These are phyloP conservation scores for Orychophragmus violaceus DNA, from an alignment of 345 rosid genomes.

Conservation along the genomic window DNA sequence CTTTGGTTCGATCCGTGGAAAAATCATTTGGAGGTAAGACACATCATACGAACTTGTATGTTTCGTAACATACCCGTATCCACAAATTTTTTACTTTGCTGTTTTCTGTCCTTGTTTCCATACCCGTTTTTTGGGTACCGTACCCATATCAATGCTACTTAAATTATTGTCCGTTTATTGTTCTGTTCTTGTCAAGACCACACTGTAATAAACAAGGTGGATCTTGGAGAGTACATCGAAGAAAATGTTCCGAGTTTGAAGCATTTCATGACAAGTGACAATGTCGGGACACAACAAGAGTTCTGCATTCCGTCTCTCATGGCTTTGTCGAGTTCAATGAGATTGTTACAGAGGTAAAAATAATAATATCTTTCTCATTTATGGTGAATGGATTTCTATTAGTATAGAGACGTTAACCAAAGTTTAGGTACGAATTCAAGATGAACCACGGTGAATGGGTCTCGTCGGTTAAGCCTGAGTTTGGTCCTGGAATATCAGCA, in stretches of 20 bases:
- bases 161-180: too few species aligned
- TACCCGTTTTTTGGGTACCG: too few species aligned
- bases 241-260: slow-evolving; percentile 63
- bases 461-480: slow-evolving; percentile 50
- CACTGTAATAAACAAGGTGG: slow-evolving; percentile 36
- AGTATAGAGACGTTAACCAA: background rate
- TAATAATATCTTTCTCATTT: background rate
- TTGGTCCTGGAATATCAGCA: slow-evolving; percentile 67
- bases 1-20: slow-evolving; percentile 48
- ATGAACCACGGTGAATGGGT: slow-evolving; percentile 73
- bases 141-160: too few species aligned
- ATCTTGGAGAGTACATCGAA: slow-evolving; percentile 56
- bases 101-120: too few species aligned
- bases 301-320: slow-evolving; percentile 58
- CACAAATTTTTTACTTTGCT: too few species aligned
- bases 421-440: slow-evolving; percentile 74
- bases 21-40: slow-evolving; percentile 58
- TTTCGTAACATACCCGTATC: too few species aligned
- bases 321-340: slow-evolving; percentile 75
- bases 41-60: background rate
- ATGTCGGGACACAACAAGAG: slow-evolving; percentile 28
- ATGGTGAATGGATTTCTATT: background rate
- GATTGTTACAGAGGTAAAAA: slow-evolving; percentile 55
- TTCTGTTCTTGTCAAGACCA: slow-evolving; percentile 36
- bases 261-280: slow-evolving; percentile 46